These are phyloP conservation scores for Lichtheimia corymbifera DNA, from an alignment of 371 early-diverging fungal genomes.

Conservation along the genomic window DNA sequence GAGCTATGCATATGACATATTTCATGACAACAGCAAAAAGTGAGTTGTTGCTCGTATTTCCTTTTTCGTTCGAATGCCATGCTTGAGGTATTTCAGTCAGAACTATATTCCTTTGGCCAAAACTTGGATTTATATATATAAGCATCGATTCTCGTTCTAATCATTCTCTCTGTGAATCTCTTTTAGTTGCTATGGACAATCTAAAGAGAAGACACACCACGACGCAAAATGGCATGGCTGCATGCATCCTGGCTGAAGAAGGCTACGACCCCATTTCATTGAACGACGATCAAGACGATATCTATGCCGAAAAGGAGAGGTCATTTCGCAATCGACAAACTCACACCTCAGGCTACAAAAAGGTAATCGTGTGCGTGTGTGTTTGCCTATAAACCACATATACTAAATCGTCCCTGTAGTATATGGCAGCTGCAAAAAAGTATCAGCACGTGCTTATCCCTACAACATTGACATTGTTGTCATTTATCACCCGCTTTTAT, in stretches of 20 bases:
- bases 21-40: too few species aligned
- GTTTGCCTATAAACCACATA: conserved; percentile 3
- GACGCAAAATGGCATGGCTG: conserved; percentile 4
- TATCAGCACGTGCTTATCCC: conserved; percentile 58
- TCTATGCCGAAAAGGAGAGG: conserved; percentile 26
- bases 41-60: too few species aligned
- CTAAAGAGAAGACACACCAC: conserved; percentile 43
- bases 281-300: conserved; percentile 7
- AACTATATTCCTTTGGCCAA: too few species aligned
- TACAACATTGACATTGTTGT: conserved; percentile 58
- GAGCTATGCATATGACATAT: conserved; percentile 1
- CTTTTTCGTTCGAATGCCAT: too few species aligned
- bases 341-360: conserved; percentile 28
- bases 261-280: neutral
- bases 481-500: conserved; percentile 83
- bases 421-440: conserved; percentile 45
- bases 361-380: conserved; percentile 1
- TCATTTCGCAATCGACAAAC: conserved; percentile 3
- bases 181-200: conserved; percentile 24
- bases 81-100: too few species aligned
- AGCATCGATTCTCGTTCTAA: too few species aligned
- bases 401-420: conserved; percentile 51
- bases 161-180: too few species aligned
- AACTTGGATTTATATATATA: too few species aligned
- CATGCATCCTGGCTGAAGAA: neutral